These are phyloP conservation scores for Blastocystis sp. DNA, from an alignment of 352 stramenopile species.

Conservation along the genomic window DNA sequence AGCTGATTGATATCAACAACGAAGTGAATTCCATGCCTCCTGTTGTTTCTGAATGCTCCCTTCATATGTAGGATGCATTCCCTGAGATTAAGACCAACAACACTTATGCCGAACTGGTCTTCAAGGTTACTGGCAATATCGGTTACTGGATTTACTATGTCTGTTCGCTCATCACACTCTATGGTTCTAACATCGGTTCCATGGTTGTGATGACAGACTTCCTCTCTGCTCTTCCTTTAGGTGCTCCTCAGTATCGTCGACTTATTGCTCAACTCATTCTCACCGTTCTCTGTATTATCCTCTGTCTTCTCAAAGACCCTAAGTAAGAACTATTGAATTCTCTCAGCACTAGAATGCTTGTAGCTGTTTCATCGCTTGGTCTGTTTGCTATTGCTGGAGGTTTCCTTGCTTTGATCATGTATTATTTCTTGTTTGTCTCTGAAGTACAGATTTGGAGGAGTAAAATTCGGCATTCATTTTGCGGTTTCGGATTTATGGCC, in stretches of 20 bases:
- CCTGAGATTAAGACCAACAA: slow-evolving; percentile 46
- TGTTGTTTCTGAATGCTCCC: neutral
- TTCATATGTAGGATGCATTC: slow-evolving; percentile 9
- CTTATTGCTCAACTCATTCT: slow-evolving; percentile 52
- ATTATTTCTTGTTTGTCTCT: neutral
- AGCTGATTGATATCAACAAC: slow-evolving; percentile 47
- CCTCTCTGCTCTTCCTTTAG: slow-evolving; percentile 11
- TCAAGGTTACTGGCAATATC: slow-evolving; percentile 16
- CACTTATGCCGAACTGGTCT: slow-evolving; percentile 52
- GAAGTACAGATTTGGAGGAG: slow-evolving; percentile 13
- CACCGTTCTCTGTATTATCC: slow-evolving; percentile 38
- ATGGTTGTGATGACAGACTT: slow-evolving; percentile 62
- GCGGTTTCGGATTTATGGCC: slow-evolving; percentile 42
- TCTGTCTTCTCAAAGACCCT: slow-evolving; percentile 45
- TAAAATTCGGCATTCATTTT: slow-evolving; percentile 35
- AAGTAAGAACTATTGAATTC: neutral
- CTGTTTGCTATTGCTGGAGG: slow-evolving; percentile 40
- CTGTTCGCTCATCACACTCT: slow-evolving; percentile 57
- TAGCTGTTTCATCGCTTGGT: slow-evolving; percentile 47
- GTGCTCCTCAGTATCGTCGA: neutral
- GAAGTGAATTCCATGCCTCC: slow-evolving; percentile 27
- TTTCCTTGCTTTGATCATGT: slow-evolving; percentile 59
- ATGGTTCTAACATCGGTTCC: slow-evolving; percentile 59
- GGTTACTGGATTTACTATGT: slow-evolving; percentile 60
- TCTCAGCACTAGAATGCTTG: slow-evolving; percentile 24